phyloP scores from a whole-genome alignment of 345 rosid genomes.

The Hypericum perforatum region DNA sequence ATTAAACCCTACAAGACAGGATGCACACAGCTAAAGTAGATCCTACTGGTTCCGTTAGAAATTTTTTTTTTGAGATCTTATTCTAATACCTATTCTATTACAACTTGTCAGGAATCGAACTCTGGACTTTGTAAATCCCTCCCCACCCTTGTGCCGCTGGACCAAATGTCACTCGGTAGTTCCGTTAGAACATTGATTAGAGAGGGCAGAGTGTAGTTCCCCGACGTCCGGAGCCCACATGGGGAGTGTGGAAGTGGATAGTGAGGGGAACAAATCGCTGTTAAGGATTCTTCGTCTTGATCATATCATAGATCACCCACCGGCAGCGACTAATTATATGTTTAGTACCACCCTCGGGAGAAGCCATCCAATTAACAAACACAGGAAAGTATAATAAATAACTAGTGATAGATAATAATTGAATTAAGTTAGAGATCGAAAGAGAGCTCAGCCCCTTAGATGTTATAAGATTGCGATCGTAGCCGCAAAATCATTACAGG shows the following conservation, averaged over 20 bases:
- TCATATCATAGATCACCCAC: background rate
- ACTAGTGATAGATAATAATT: fast-evolving
- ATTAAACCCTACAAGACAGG: no score
- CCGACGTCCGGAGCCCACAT: slow-evolving; percentile 44
- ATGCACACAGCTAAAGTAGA: no score
- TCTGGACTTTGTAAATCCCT: no score
- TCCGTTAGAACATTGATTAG: no score
- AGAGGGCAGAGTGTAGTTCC: slow-evolving; percentile 21
- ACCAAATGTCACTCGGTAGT: no score
- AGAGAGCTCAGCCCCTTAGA: slow-evolving; percentile 92
- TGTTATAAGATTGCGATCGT: slow-evolving; percentile 53
- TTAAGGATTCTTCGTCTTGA: slow-evolving; percentile 17
- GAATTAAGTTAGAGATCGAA: background rate
- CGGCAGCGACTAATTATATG: background rate
- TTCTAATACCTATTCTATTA: no score
- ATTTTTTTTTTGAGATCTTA: no score
- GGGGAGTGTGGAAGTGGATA: slow-evolving; percentile 26
- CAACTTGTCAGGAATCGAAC: no score
- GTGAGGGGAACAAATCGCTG: slow-evolving; percentile 42
- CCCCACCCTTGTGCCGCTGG: no score
- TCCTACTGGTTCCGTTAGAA: no score
- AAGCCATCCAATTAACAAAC: background rate
- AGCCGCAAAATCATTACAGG: no score
- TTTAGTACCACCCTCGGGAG: background rate
- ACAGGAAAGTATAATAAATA: background rate